Evolutionary conservation across 805 yeast species (phyloP).

Genomic region (Saccharomycopsis babjevae): DNA sequence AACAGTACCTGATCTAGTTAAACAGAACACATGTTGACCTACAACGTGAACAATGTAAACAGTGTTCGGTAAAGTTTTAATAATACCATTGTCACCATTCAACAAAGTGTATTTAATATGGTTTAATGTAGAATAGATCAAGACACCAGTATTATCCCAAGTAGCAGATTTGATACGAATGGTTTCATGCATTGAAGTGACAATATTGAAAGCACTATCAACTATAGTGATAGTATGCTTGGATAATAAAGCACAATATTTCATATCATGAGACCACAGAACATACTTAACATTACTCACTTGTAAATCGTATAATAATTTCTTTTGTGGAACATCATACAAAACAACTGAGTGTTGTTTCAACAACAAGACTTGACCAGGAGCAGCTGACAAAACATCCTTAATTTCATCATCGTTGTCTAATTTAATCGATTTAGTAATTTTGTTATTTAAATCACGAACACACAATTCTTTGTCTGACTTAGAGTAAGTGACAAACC

Average conservation of each 20-base stretch:
- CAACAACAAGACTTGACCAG: constrained; percentile 73
- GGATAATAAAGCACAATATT: constrained; percentile 75
- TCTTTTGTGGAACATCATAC: constrained; percentile 89
- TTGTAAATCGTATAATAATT: constrained; percentile 55
- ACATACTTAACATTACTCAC: constrained; percentile 80
- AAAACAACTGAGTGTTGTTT: constrained; percentile 64
- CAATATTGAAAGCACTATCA: constrained; percentile 60
- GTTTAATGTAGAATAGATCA: constrained; percentile 87
- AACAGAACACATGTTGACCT: constrained; percentile 65
- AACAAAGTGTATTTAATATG: constrained; percentile 89
- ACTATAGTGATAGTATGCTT: constrained; percentile 91
- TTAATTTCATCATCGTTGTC: constrained; percentile 45
- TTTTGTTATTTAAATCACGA: constrained; percentile 70
- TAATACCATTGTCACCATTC: constrained; percentile 92
- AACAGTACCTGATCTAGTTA: constrained; percentile 78
- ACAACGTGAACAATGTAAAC: constrained; percentile 66
- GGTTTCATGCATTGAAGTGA: constrained; percentile 88
- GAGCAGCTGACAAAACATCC: constrained; percentile 69
- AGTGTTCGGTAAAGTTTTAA: constrained; percentile 84
- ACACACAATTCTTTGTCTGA: constrained; percentile 61
- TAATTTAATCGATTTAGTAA: constrained; percentile 70
- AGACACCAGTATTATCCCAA: constrained; percentile 91
- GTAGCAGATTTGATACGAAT: constrained; percentile 94
- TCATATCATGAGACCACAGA: constrained; percentile 81
- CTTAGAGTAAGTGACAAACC: constrained; percentile 76